Conservation (phyloP, 2,329 filamentous ascomycete species). For the Rhynchosporium agropyri region DNA sequence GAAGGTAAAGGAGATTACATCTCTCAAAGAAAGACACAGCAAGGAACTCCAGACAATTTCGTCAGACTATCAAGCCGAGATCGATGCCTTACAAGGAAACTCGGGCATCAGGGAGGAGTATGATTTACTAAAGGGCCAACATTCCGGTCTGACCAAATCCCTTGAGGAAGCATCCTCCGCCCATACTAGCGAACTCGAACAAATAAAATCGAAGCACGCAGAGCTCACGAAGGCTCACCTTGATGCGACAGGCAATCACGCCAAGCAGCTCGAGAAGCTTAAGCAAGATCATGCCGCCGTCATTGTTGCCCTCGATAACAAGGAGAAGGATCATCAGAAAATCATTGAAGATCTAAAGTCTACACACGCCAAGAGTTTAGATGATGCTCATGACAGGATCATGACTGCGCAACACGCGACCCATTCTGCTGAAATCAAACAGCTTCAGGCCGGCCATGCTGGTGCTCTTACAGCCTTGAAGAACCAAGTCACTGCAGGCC, state of each 20-base stretch:
- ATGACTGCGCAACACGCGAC: conserved; percentile 52
- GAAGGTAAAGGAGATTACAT: conserved; percentile 44
- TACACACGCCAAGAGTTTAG: conserved; percentile 61
- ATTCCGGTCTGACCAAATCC: conserved; percentile 50
- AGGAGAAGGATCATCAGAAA: conserved; percentile 56
- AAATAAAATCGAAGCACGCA: conserved; percentile 33
- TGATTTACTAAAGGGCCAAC: conserved; percentile 60
- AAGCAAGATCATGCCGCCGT: conserved; percentile 39
- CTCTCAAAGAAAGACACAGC: conserved; percentile 58
- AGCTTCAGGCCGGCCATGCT: conserved; percentile 57
- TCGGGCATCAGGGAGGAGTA: conserved; percentile 67
- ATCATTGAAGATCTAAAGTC: conserved; percentile 58
- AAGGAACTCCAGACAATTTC: conserved; percentile 61
- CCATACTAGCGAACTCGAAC: conserved; percentile 35
- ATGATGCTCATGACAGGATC: conserved; percentile 56
- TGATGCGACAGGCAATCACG: conserved; percentile 26
- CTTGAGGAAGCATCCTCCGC: conserved; percentile 34
- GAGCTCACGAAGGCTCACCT: conserved; percentile 27
- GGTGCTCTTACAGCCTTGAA: conserved; percentile 47
- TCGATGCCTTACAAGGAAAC: conserved; percentile 64
- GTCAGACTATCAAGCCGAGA: conserved; percentile 65
- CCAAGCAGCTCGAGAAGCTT: conserved; percentile 30
- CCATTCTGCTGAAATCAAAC: conserved; percentile 54
- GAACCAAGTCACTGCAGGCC: conserved; percentile 46
- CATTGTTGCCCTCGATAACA: conserved; percentile 45